These are phyloP conservation scores for Colletotrichum kahawae DNA, from an alignment of 2,329 filamentous ascomycete genomes.

Conservation along the genomic window DNA sequence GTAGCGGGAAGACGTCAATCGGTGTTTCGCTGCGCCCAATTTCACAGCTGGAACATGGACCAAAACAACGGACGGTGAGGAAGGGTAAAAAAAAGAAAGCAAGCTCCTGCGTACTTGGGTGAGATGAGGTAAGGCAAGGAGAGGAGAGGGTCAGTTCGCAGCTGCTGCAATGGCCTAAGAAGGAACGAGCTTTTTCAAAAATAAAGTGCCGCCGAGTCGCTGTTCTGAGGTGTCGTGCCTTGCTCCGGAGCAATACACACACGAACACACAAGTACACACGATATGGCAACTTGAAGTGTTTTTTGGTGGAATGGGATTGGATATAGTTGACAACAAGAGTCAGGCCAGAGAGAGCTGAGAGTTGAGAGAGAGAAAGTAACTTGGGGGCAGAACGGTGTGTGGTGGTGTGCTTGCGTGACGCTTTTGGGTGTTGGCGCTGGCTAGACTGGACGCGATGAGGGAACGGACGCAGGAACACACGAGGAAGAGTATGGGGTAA, in stretches of 20 bases:
- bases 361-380: background rate
- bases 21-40: background rate
- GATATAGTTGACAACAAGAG: background rate
- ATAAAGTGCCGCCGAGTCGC: background rate
- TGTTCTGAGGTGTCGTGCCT: background rate
- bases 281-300: background rate
- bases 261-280: background rate
- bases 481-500: conserved; percentile 18
- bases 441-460: background rate
- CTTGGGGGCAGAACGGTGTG: background rate
- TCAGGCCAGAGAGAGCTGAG: background rate
- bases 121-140: background rate
- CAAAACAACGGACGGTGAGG: background rate
- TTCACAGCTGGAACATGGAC: background rate
- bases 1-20: background rate
- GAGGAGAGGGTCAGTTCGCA: background rate
- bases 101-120: background rate
- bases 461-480: background rate
- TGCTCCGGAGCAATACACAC: background rate
- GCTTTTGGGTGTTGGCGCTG: background rate
- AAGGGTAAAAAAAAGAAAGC: background rate
- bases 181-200: background rate
- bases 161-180: background rate
- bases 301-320: background rate
- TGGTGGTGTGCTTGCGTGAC: background rate